These are phyloP conservation scores for Monilinia fructicola DNA, from an alignment of 2,329 filamentous ascomycete species.

Conservation along the genomic window DNA sequence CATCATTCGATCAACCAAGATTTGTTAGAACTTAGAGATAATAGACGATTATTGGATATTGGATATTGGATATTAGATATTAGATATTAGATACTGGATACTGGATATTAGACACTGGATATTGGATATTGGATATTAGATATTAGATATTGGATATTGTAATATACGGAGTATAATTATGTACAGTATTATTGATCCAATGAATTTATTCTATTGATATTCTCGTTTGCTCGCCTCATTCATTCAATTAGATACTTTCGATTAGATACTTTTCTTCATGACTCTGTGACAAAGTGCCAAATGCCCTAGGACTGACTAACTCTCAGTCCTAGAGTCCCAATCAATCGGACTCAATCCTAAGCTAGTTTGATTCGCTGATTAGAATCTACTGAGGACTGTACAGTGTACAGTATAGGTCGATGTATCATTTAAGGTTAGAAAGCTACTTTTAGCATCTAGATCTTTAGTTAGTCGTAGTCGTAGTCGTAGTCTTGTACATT, in stretches of 20 bases:
- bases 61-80: no score
- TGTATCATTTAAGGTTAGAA: no score
- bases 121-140: not conserved
- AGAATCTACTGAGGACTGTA: no score
- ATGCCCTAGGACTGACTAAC: not conserved
- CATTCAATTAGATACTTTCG: slow-evolving; percentile 1
- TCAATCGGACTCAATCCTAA: no score
- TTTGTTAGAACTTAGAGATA: not conserved
- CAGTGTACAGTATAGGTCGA: no score
- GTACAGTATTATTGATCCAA: not conserved
- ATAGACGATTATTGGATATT: not conserved
- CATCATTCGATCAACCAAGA: slow-evolving; percentile 1
- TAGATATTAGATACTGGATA: no score
- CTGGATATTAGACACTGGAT: no score
- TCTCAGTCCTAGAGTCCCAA: not conserved
- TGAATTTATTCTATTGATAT: not conserved
- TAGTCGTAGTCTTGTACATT: not conserved
- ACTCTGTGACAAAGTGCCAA: not conserved
- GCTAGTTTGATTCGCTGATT: no score
- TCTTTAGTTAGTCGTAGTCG: not conserved
- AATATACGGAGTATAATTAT: no score
- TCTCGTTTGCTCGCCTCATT: slow-evolving; percentile 13
- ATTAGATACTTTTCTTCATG: no score
- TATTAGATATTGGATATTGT: not conserved
- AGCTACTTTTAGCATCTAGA: not conserved